phyloP scores from a whole-genome alignment of 495 filamentous ascomycete species.

The Rhypophila decipiens region DNA sequence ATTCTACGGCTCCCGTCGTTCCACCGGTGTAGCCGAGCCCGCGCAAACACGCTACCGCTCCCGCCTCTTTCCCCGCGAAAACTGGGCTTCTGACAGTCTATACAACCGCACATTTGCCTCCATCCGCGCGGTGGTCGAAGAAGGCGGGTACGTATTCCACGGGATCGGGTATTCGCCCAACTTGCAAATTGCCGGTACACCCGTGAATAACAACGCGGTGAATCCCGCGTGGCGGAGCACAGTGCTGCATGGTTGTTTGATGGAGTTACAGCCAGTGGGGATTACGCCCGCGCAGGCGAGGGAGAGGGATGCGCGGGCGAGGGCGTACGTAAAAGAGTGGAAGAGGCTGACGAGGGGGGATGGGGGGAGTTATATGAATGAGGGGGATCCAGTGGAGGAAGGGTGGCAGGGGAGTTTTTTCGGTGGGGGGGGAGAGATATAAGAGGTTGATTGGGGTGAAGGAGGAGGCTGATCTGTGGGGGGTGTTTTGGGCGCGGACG shows the following conservation, averaged over 20 bases:
- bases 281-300: conserved; percentile 21
- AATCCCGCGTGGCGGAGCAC: conserved; percentile 51
- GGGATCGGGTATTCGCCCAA: conserved; percentile 37
- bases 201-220: conserved; percentile 38
- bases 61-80: conserved; percentile 45
- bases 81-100: conserved; percentile 36
- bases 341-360: conserved; percentile 26
- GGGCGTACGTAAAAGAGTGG: conserved; percentile 24
- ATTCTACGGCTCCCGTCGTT: conserved; percentile 14
- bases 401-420: conserved; percentile 55
- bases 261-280: conserved; percentile 23
- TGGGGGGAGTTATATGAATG: conserved; percentile 45
- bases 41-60: conserved; percentile 38
- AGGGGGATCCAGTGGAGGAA: conserved; percentile 48
- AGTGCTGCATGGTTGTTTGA: conserved; percentile 46
- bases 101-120: conserved; percentile 43
- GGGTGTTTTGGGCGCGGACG: conserved; percentile 49
- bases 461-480: conserved; percentile 45
- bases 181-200: conserved; percentile 24
- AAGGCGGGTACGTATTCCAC: conserved; percentile 37
- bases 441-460: conserved; percentile 42
- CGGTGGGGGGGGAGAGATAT: conserved; percentile 49
- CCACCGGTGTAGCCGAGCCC: conserved; percentile 16
- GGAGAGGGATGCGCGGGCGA: conserved; percentile 14
- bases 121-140: conserved; percentile 38